These are phyloP conservation scores for Chalara sp. DNA, from an alignment of 2,329 filamentous ascomycete genomes.

Conservation along the genomic window DNA sequence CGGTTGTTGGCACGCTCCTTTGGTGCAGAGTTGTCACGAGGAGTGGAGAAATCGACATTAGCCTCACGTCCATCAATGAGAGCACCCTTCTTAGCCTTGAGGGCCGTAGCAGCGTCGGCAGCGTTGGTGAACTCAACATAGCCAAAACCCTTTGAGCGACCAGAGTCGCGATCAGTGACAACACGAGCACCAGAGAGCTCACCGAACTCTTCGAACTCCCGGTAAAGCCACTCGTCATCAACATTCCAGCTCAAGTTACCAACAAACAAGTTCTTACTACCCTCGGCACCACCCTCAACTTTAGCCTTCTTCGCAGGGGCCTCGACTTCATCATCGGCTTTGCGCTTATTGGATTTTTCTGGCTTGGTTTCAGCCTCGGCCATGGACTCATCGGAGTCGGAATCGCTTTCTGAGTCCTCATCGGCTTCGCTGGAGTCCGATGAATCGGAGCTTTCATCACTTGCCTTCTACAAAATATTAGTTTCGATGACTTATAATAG, in stretches of 20 bases:
- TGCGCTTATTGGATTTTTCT: constrained; percentile 50
- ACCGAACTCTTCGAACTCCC: constrained; percentile 63
- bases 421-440: constrained; percentile 14
- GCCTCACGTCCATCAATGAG: constrained; percentile 60
- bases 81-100: constrained; percentile 55
- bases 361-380: constrained; percentile 18
- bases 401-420: constrained; percentile 18
- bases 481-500: background rate
- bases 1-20: constrained; percentile 44
- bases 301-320: constrained; percentile 46
- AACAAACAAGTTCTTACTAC: constrained; percentile 59
- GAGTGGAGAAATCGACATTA: constrained; percentile 65
- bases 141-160: constrained; percentile 66
- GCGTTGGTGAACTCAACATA: constrained; percentile 63
- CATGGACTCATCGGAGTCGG: constrained; percentile 15
- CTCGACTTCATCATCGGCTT: constrained; percentile 41
- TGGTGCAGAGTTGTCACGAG: constrained; percentile 43
- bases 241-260: constrained; percentile 72
- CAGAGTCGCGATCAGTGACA: constrained; percentile 60
- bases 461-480: constrained; percentile 10
- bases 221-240: constrained; percentile 64
- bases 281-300: constrained; percentile 33
- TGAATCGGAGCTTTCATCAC: constrained; percentile 16
- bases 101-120: constrained; percentile 55
- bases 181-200: constrained; percentile 57